Percentiles rank a stretch among this genome's conserved stretches.
Conservation (phyloP, 2,329 filamentous ascomycete species). For the Blumeria graminis region DNA sequence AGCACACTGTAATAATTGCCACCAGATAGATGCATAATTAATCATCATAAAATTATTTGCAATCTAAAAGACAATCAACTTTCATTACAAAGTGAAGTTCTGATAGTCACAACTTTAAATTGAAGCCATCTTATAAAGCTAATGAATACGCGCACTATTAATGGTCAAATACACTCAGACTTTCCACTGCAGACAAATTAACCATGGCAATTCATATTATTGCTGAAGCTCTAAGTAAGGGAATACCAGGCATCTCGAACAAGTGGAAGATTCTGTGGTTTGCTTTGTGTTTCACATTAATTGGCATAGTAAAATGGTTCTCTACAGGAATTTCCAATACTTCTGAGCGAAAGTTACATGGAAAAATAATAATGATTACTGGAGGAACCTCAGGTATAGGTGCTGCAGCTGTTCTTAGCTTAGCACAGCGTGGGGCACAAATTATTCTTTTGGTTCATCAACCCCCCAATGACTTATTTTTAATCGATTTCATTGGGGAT, state of each 20-base stretch:
- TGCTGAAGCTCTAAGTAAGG: constrained; percentile 8
- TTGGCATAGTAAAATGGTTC: constrained; percentile 44
- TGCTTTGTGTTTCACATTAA: constrained; percentile 25
- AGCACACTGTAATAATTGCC: too few relatives aligned
- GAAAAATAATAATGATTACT: constrained; percentile 81
- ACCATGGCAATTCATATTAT: constrained; percentile 14
- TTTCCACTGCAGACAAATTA: background rate
- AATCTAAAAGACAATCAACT: too few relatives aligned
- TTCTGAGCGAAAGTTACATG: constrained; percentile 69
- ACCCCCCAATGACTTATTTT: constrained; percentile 59
- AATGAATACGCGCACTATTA: too few relatives aligned
- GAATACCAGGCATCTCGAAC: constrained; percentile 8
- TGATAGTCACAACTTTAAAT: too few relatives aligned
- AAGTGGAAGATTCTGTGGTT: constrained; percentile 27
- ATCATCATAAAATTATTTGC: too few relatives aligned
- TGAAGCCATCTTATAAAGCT: too few relatives aligned
- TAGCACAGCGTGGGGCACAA: constrained; percentile 69
- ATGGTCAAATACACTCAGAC: too few relatives aligned
- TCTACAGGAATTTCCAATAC: constrained; percentile 50
- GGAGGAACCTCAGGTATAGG: constrained; percentile 87
- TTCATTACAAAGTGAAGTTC: too few relatives aligned
- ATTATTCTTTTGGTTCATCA: constrained; percentile 72
- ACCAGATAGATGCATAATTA: too few relatives aligned
- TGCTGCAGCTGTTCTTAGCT: constrained; percentile 44
- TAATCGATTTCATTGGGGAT: constrained; percentile 82